A percentile compares a stretch with the other conserved stretches of the same genome.
phyloP scores from a whole-genome alignment of 441 rosid species.

The Bruguiera hainesii region DNA sequence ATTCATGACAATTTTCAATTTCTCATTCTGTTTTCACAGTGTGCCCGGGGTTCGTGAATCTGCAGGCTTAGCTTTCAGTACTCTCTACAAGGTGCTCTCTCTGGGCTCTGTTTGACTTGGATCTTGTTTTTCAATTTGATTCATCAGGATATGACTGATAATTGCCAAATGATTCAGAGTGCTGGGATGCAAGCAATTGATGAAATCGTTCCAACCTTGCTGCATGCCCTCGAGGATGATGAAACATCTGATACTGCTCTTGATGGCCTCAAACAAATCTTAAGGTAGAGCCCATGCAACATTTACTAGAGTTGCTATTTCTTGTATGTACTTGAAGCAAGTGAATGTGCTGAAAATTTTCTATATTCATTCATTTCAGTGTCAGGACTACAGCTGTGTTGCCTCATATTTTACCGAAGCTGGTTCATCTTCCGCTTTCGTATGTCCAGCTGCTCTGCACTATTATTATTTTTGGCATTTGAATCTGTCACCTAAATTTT shows the following conservation, averaged over 20 bases:
- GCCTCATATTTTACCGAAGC: conserved; percentile 99
- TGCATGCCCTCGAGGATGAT: conserved; percentile 96
- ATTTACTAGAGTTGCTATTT: conserved; percentile 12
- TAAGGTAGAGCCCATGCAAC: conserved; percentile 49
- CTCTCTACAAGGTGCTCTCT: conserved; percentile 84
- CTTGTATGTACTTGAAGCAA: too few relatives aligned
- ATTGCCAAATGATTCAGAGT: conserved; percentile 49
- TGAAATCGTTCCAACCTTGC: conserved; percentile 96
- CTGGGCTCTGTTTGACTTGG: conserved; percentile 17
- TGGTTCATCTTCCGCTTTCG: conserved; percentile 94
- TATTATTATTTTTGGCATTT: conserved; percentile 14
- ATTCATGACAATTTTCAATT: conserved; percentile 6
- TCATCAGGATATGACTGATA: conserved; percentile 10
- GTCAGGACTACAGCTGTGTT: conserved; percentile 97
- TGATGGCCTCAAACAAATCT: conserved; percentile 97
- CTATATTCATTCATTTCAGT: conserved; percentile 43
- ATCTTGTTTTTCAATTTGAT: conserved; percentile 10
- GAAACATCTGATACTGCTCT: conserved; percentile 89
- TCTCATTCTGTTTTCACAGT: conserved; percentile 40
- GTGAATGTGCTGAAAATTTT: neutral
- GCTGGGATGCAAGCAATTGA: conserved; percentile 99
- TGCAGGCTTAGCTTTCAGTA: conserved; percentile 98
- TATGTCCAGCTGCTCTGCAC: conserved; percentile 43
- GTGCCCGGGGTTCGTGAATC: conserved; percentile 94
- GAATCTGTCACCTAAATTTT: conserved; percentile 16